phyloP scores from a whole-genome alignment of 2,329 filamentous ascomycete genomes.

The Pseudomassariella vexata region DNA sequence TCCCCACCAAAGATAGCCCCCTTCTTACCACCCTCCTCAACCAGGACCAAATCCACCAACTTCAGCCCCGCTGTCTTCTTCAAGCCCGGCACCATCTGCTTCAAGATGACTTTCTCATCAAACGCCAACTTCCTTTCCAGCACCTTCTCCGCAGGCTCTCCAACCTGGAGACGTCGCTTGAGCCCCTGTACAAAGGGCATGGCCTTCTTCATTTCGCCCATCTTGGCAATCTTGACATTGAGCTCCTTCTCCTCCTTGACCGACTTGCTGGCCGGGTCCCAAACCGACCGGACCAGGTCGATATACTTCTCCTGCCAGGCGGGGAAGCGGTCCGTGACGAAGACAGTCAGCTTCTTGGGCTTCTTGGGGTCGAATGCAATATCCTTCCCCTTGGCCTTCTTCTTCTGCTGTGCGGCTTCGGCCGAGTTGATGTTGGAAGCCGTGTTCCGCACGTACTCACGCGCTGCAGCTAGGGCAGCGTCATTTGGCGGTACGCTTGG shows the following conservation, averaged over 20 bases:
- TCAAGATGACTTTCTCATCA: constrained; percentile 71
- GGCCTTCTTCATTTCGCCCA: constrained; percentile 90
- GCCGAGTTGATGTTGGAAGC: constrained; percentile 79
- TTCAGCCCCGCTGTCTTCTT: constrained; percentile 68
- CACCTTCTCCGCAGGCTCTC: constrained; percentile 61
- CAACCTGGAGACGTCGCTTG: constrained; percentile 74
- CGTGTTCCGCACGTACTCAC: constrained; percentile 70
- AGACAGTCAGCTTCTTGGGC: constrained; percentile 87
- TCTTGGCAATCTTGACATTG: constrained; percentile 71
- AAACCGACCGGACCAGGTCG: constrained; percentile 67
- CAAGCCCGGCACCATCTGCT: constrained; percentile 73
- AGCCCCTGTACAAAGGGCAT: constrained; percentile 93
- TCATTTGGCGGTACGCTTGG: constrained; percentile 63
- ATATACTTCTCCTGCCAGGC: constrained; percentile 90
- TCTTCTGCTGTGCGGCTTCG: constrained; percentile 78
- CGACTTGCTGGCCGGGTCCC: constrained; percentile 55
- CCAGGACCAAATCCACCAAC: constrained; percentile 64
- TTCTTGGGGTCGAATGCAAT: constrained; percentile 82
- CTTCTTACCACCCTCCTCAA: constrained; percentile 65
- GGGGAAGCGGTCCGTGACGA: constrained; percentile 73
- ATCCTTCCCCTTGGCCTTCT: constrained; percentile 87
- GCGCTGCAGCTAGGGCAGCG: constrained; percentile 66
- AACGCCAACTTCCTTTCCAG: constrained; percentile 83
- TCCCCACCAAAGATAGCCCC: constrained; percentile 48
- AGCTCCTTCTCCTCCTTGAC: constrained; percentile 69